These are phyloP conservation scores for Dothideomycetes sp. DNA, from an alignment of 2,329 filamentous ascomycete genomes.

Conservation along the genomic window DNA sequence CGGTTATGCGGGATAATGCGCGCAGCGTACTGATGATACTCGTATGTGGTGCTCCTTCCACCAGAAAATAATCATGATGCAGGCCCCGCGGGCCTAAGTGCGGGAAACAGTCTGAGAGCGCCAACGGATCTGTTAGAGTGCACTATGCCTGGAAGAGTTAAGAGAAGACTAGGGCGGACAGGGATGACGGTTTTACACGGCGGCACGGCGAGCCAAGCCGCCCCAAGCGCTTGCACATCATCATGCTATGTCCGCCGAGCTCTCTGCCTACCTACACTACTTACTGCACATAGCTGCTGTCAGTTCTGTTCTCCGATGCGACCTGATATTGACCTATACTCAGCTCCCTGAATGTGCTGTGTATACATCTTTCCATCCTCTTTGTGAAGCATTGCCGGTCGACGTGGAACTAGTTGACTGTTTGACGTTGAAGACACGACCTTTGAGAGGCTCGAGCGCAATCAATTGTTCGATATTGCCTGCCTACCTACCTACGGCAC, in stretches of 20 bases:
- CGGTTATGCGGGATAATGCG: constrained; percentile 1
- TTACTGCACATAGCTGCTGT: constrained; percentile 8
- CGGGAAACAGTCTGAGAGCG: not conserved
- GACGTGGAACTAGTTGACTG: no score
- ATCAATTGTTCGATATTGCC: constrained; percentile 12
- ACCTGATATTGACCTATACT: no score
- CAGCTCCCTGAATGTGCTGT: no score
- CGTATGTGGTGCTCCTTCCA: no score
- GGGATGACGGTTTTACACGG: constrained; percentile 12
- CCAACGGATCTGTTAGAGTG: constrained; percentile 7
- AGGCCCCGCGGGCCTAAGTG: constrained; percentile 3
- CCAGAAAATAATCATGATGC: constrained; percentile 7
- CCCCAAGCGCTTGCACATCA: constrained; percentile 12
- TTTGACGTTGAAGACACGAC: constrained; percentile 4
- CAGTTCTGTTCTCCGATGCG: constrained; percentile 6
- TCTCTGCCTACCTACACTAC: constrained; percentile 1
- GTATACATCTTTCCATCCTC: no score
- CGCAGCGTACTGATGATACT: no score
- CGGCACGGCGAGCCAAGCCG: constrained; percentile 8
- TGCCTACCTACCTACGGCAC: constrained; percentile 4
- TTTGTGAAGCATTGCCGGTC: no score
- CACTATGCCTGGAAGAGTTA: constrained; percentile 6
- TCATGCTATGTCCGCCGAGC: constrained; percentile 12
- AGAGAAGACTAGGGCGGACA: constrained; percentile 4
- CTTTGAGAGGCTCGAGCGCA: constrained; percentile 1